Evolutionary conservation across 1,284 basidiomycete genomes (phyloP).

Genomic region (Macrocybe sp.): DNA sequence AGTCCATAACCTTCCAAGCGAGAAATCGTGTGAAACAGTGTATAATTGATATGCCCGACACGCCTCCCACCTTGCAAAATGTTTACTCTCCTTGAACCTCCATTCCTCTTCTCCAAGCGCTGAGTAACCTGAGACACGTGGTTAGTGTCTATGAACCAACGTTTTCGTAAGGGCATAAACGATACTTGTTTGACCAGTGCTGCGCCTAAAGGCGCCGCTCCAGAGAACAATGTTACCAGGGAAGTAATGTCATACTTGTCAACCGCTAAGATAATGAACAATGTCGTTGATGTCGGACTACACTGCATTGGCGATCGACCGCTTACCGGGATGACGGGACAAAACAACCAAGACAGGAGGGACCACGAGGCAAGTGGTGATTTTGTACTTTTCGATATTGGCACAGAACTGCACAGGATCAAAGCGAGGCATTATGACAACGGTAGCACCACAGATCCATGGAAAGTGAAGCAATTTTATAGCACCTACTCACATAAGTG

Average conservation of each 20-base stretch:
- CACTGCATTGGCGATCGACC: background rate
- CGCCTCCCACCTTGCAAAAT: constrained; percentile 41
- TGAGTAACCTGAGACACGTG: constrained; percentile 25
- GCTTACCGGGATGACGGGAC: constrained; percentile 55
- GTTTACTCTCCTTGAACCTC: constrained; percentile 21
- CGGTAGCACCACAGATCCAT: constrained; percentile 49
- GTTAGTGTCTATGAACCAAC: background rate
- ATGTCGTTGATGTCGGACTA: background rate
- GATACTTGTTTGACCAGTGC: constrained; percentile 51
- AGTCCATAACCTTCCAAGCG: constrained; percentile 60
- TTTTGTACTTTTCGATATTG: constrained; percentile 60
- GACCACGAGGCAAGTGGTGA: constrained; percentile 65
- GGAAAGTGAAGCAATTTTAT: constrained; percentile 60
- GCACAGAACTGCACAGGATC: constrained; percentile 69
- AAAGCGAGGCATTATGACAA: constrained; percentile 70
- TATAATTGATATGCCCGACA: constrained; percentile 1
- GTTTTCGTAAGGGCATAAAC: background rate
- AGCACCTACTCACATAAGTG: constrained; percentile 30
- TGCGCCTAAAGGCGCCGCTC: constrained; percentile 78
- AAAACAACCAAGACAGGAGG: constrained; percentile 82
- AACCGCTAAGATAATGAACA: constrained; percentile 33
- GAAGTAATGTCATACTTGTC: constrained; percentile 67
- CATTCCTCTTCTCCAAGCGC: constrained; percentile 25
- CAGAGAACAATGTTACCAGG: constrained; percentile 60
- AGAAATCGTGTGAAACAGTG: background rate